A percentile compares a stretch with the other conserved stretches of the same genome.
Conservation (phyloP, 192 early-diverging fungal species). For the Geranomyces michiganensis region DNA sequence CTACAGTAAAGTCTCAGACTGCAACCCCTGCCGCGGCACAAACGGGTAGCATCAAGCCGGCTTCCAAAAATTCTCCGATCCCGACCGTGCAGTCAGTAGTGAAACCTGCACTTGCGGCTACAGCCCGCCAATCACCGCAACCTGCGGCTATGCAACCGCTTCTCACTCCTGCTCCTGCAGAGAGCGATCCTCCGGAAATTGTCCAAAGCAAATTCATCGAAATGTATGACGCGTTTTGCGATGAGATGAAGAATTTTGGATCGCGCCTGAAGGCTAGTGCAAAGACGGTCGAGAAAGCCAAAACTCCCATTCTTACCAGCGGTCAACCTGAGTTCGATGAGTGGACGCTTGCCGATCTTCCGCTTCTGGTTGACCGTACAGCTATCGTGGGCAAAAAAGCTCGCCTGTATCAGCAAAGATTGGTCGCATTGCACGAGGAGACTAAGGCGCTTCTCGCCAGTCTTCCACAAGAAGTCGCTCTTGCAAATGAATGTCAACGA, state of each 20-base stretch:
- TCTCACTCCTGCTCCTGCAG: neutral
- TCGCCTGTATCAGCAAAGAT: neutral
- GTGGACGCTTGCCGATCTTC: constrained; percentile 12
- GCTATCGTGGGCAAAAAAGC: neutral
- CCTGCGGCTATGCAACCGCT: neutral
- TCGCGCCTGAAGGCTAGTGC: neutral
- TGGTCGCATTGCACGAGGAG: neutral
- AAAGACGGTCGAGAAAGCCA: neutral
- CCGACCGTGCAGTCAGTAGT: constrained; percentile 9
- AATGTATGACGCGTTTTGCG: constrained; percentile 10
- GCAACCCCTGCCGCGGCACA: too few species aligned
- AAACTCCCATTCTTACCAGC: neutral
- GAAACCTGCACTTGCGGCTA: neutral
- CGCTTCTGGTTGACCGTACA: neutral
- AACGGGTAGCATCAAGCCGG: too few species aligned
- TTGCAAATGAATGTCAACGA: neutral
- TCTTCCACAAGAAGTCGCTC: constrained; percentile 2
- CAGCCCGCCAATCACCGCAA: neutral
- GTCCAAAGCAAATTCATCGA: constrained; percentile 17
- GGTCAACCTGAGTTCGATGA: neutral
- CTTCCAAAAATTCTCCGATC: neutral
- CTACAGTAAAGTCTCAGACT: too few species aligned
- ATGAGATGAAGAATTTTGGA: constrained; percentile 14
- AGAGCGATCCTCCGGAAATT: neutral
- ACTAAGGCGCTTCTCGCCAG: neutral